Evolutionary conservation across 2,329 filamentous ascomycete species (phyloP).

Genomic region (Trichoderma hamatum): DNA sequence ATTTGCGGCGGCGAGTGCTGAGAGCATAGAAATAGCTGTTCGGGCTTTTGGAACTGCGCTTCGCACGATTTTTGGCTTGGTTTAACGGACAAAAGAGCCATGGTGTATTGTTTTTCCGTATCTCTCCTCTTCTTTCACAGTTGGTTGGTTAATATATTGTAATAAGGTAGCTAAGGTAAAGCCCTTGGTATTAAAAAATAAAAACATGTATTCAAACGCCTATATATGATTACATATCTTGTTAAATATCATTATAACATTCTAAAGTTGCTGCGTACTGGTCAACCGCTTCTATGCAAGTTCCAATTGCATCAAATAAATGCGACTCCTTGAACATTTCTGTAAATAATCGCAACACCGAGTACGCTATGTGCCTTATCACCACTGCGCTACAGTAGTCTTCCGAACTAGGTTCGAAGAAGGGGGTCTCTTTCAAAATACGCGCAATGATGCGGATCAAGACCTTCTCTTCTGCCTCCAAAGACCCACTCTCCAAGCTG

Average conservation of each 20-base stretch:
- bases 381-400: not conserved
- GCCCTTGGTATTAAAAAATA: not conserved
- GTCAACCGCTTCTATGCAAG: constrained; percentile 9
- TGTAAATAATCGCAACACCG: constrained; percentile 1
- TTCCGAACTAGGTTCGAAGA: not conserved
- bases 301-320: constrained; percentile 18
- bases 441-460: constrained; percentile 12
- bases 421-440: constrained; percentile 13
- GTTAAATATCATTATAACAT: not conserved
- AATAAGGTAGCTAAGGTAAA: not conserved
- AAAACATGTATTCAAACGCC: not conserved
- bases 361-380: constrained; percentile 13
- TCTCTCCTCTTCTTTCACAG: not conserved
- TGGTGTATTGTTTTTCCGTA: not conserved
- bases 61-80: constrained; percentile 3
- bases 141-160: not conserved
- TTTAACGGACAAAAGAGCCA: not conserved
- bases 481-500: not conserved
- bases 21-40: constrained; percentile 73
- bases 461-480: constrained; percentile 2
- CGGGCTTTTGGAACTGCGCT: constrained; percentile 71
- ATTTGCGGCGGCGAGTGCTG: constrained; percentile 76
- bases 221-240: not conserved
- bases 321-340: constrained; percentile 19
- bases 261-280: constrained; percentile 10